Percentiles rank a stretch among this genome's conserved stretches.
phyloP scores from a whole-genome alignment of 257 asterid genomes.

The Nicotiana otophora region DNA sequence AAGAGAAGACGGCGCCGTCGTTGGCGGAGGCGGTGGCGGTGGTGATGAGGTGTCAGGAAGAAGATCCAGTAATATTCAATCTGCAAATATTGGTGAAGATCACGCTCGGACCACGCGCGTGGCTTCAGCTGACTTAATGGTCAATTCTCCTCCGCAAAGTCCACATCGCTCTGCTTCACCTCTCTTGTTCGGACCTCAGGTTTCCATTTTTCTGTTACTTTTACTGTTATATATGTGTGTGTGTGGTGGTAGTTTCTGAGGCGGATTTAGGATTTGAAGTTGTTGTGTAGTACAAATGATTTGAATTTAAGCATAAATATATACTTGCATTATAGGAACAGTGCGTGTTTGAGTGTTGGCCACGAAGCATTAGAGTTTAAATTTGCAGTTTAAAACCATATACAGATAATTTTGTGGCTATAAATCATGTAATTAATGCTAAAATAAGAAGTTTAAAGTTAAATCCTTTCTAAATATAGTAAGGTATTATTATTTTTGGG shows the following conservation, averaged over 20 bases:
- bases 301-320: not conserved
- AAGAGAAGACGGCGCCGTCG: constrained; percentile 36
- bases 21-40: constrained; percentile 12
- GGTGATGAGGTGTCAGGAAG: constrained; percentile 25
- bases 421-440: no score
- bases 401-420: no score
- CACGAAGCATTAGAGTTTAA: no score
- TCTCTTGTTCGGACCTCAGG: constrained; percentile 62
- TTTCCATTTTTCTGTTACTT: constrained; percentile 7
- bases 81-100: constrained; percentile 4
- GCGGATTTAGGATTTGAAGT: not conserved
- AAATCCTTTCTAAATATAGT: no score
- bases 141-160: constrained; percentile 57
- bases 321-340: not conserved
- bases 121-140: constrained; percentile 58
- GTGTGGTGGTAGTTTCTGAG: not conserved
- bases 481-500: no score
- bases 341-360: no score
- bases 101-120: constrained; percentile 41
- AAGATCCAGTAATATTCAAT: constrained; percentile 18
- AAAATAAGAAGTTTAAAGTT: no score
- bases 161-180: constrained; percentile 55
- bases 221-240: not conserved
- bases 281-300: not conserved
- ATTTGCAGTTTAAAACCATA: no score